Conservation (phyloP, 208 protist species). For the Giardia duodenalis region DNA sequence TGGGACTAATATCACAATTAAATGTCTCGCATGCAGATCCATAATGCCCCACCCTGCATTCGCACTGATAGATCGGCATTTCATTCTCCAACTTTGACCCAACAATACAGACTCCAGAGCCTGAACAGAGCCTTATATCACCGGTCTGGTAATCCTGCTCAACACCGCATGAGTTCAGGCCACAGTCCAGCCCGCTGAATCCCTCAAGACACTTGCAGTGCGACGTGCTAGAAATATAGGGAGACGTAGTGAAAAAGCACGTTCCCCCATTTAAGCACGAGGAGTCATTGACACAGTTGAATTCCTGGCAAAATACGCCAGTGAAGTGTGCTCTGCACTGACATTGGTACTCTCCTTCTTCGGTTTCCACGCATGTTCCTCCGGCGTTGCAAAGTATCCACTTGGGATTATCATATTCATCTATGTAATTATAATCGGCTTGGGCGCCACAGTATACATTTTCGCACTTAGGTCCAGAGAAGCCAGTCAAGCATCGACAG, state of each 20-base stretch:
- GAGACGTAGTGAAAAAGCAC: neutral
- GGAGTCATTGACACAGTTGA: neutral
- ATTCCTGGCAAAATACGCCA: neutral
- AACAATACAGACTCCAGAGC: neutral
- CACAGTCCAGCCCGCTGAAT: neutral
- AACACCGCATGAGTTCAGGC: neutral
- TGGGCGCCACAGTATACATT: neutral
- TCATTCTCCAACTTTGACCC: neutral
- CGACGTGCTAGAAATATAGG: neutral
- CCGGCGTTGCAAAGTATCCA: neutral
- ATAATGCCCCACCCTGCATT: neutral
- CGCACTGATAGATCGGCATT: neutral
- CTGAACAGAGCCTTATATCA: neutral
- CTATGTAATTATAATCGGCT: neutral
- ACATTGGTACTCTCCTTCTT: neutral
- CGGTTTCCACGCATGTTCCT: neutral
- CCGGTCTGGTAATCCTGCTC: neutral
- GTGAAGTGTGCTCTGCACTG: neutral
- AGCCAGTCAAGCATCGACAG: neutral
- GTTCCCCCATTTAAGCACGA: neutral
- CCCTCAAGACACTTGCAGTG: neutral
- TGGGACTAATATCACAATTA: neutral
- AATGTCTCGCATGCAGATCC: neutral
- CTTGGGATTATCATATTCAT: neutral
- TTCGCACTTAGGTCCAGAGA: neutral